Evolutionary conservation across 129 eudicot genomes (phyloP).

Genomic region (Cynara cardunculus): DNA sequence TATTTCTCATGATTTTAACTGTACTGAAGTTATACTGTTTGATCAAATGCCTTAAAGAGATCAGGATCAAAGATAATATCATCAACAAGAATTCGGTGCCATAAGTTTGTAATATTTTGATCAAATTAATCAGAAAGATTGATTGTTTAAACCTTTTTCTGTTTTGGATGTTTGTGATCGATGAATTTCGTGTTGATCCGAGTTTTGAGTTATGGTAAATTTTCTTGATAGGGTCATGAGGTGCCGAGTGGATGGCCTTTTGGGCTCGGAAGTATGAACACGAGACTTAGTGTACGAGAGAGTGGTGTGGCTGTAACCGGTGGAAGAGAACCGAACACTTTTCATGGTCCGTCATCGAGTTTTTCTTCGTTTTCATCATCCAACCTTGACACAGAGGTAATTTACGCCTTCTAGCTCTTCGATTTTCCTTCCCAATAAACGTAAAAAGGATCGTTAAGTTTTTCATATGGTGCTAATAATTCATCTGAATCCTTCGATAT

Average conservation of each 20-base stretch:
- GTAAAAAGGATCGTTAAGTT: neutral
- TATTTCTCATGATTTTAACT: neutral
- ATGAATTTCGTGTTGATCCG: neutral
- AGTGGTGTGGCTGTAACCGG: conserved; percentile 16
- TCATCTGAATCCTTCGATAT: neutral
- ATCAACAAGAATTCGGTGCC: neutral
- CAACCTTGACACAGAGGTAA: conserved; percentile 82
- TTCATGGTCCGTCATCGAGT: conserved; percentile 49
- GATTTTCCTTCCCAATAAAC: neutral
- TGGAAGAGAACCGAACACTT: conserved; percentile 21
- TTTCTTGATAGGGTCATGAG: conserved; percentile 27
- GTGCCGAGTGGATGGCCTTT: conserved; percentile 75
- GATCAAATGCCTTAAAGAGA: conserved; percentile 12
- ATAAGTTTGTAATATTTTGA: neutral
- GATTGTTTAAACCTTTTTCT: neutral
- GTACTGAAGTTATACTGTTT: neutral
- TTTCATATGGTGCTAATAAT: neutral
- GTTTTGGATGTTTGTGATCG: neutral
- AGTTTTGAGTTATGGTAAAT: neutral
- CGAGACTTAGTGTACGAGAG: conserved; percentile 37
- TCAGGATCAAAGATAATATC: neutral
- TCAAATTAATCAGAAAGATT: neutral
- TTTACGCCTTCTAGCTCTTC: neutral
- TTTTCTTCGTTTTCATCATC: conserved; percentile 85
- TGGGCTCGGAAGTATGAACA: conserved; percentile 67